Base-by-base conservation (phyloP, 192 early-diverging fungal species). In the Linnemannia exigua region DNA sequence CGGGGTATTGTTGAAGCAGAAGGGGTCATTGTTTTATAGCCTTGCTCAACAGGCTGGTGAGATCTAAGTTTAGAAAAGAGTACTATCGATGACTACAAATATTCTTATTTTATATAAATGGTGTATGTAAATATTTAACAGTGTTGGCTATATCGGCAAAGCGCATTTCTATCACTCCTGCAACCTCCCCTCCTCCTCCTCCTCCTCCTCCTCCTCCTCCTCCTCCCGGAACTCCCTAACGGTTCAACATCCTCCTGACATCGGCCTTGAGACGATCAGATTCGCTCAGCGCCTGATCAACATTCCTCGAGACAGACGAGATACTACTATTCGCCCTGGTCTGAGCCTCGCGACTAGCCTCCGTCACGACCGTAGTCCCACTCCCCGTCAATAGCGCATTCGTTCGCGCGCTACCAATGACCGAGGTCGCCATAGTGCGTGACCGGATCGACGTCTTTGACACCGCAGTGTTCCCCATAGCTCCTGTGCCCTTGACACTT, bases 41-140 rank as follows among this genome's bases (percentile, higher is more conserved):
- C 83, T 86, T 70, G 83, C 83, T n/a, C 67, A 73, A 20, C 73
- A 86, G 35, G 83, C 83, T 28, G 83, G 83, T 1, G 83, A 86
- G 63, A 72, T 86, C 63, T 74, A 22, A 84, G 74, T 35, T 69
- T 74, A 7, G 6, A 33, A 41, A 50, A 1, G 46, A 48, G 11
- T 17, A 67, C 33, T 17, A 67, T 20, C 12, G n/a, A n/a, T n/a
- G n/a, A n/a, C n/a, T n/a, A n/a, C n/a, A n/a, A n/a, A n/a, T n/a
- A n/a, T 19, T 52, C 22, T 17, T 3, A 16, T 17, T 51, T 19
- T 51, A 51, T 52, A 22, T 22, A 22, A n/a, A 51, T 6, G 19
- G 0, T 52, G 19, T 22, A 2, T 22, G 1, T 22, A 50, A 50
- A 17, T 50, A 50, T 50, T 50, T n/a, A 50, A 50, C 48, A 50